Conservation (phyloP, 371 early-diverging fungal species). For the Batkoa obscura region DNA sequence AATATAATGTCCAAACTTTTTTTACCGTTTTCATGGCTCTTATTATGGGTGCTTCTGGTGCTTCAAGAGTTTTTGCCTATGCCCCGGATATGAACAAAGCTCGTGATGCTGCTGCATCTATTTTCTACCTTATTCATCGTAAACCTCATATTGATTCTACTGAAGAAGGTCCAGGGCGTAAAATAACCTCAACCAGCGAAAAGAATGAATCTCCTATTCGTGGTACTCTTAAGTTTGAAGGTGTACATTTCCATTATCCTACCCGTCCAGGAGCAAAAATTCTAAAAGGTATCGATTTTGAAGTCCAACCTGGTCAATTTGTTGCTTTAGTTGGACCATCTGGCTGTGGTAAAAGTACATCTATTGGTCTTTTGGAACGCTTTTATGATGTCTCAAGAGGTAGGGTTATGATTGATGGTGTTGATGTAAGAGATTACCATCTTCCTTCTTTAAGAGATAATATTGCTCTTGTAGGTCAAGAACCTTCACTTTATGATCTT, state of each 20-base stretch:
- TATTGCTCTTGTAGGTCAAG: conserved; percentile 68
- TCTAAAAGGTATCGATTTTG: conserved; percentile 52
- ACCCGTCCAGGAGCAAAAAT: conserved; percentile 53
- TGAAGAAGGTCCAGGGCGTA: conserved; percentile 22
- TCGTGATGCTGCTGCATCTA: conserved; percentile 52
- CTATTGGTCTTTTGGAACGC: conserved; percentile 63
- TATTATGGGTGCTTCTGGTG: conserved; percentile 19
- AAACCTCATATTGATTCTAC: conserved; percentile 31
- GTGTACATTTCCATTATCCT: conserved; percentile 64
- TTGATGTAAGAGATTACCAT: conserved; percentile 35
- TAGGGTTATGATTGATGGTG: conserved; percentile 35
- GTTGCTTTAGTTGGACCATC: conserved; percentile 76
- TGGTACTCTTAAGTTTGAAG: conserved; percentile 27
- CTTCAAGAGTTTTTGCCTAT: conserved; percentile 8
- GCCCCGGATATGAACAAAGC: conserved; percentile 21
- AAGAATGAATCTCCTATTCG: conserved; percentile 18
- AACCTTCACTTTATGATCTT: conserved; percentile 58
- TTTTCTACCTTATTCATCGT: conserved; percentile 64
- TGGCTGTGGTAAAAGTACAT: conserved; percentile 77
- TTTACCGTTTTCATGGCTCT: conserved; percentile 22
- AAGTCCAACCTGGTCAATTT: conserved; percentile 49
- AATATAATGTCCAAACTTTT: conserved; percentile 10
- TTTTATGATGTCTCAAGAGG: conserved; percentile 63
- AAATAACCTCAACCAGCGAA: conserved; percentile 27
- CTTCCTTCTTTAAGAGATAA: conserved; percentile 35